phyloP scores from a whole-genome alignment of 75 land plant species.

The Sequoiadendron giganteum region DNA sequence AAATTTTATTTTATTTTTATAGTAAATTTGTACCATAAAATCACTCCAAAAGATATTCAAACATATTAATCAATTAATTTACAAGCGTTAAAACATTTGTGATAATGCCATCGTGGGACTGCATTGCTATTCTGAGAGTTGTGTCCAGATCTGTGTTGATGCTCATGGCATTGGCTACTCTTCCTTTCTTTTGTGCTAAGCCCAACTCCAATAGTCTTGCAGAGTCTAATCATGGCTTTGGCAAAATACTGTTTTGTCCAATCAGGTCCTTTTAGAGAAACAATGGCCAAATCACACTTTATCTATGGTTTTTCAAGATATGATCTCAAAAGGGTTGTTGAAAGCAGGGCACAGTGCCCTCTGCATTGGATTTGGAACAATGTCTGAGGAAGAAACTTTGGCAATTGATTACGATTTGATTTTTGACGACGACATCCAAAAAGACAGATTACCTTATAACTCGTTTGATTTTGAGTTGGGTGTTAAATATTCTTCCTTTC shows the following conservation, averaged over 20 bases:
- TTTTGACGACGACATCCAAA: slow-evolving; percentile 27
- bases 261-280: slow-evolving; percentile 12
- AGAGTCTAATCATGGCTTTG: not conserved
- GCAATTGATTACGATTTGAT: slow-evolving; percentile 9
- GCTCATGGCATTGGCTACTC: slow-evolving; percentile 18
- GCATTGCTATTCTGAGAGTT: slow-evolving; percentile 8
- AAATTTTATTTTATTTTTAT: no score
- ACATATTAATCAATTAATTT: no score
- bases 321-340: slow-evolving; percentile 41
- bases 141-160: slow-evolving; percentile 26
- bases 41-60: no score
- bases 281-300: slow-evolving; percentile 30
- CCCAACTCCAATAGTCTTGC: not conserved
- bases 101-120: not conserved
- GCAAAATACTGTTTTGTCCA: not conserved
- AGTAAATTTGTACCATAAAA: no score
- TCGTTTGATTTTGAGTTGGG: slow-evolving; percentile 35
- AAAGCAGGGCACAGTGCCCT: slow-evolving; percentile 26
- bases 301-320: slow-evolving; percentile 38
- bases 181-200: slow-evolving; percentile 21
- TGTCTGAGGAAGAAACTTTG: not conserved
- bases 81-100: not conserved
- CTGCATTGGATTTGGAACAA: slow-evolving; percentile 29
- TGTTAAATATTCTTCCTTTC: slow-evolving; percentile 19
- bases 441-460: slow-evolving; percentile 24